These are phyloP conservation scores for Rugonectria rugulosa DNA, from an alignment of 2,329 filamentous ascomycete species.

Conservation along the genomic window DNA sequence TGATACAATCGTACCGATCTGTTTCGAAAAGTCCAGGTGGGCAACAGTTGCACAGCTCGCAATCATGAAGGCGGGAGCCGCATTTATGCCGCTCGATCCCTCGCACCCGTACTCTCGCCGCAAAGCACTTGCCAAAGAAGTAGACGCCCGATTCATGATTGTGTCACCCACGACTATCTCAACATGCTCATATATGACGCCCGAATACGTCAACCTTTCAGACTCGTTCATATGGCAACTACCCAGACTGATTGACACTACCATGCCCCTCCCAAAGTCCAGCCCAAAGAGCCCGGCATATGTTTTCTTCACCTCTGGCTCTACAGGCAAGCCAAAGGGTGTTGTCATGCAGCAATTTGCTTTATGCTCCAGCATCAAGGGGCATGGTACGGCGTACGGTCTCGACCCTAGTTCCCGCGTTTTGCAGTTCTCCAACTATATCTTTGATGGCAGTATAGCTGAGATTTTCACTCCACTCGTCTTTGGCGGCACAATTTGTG, in stretches of 20 bases:
- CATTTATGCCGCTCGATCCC: constrained; percentile 34
- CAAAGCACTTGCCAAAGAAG: background rate
- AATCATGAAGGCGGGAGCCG: constrained; percentile 35
- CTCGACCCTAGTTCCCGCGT: constrained; percentile 7
- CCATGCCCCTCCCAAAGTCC: no score
- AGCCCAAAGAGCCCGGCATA: background rate
- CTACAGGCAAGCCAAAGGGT: constrained; percentile 62
- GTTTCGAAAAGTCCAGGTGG: constrained; percentile 36
- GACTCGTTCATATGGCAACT: background rate
- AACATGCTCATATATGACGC: background rate
- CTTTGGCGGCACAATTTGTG: constrained; percentile 48
- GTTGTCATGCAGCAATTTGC: constrained; percentile 44
- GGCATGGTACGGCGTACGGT: constrained; percentile 5
- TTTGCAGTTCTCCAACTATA: constrained; percentile 42
- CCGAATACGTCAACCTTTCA: background rate
- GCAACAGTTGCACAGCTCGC: constrained; percentile 32
- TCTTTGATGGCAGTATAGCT: constrained; percentile 48
- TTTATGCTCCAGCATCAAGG: constrained; percentile 8
- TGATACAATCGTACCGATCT: constrained; percentile 4
- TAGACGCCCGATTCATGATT: constrained; percentile 11
- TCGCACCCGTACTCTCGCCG: constrained; percentile 22
- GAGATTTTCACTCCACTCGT: constrained; percentile 50
- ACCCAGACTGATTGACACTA: background rate
- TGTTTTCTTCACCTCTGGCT: constrained; percentile 62
- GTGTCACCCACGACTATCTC: background rate